Conservation (phyloP, 2,329 filamentous ascomycete genomes). For the Phyllosticta citribraziliensis region DNA sequence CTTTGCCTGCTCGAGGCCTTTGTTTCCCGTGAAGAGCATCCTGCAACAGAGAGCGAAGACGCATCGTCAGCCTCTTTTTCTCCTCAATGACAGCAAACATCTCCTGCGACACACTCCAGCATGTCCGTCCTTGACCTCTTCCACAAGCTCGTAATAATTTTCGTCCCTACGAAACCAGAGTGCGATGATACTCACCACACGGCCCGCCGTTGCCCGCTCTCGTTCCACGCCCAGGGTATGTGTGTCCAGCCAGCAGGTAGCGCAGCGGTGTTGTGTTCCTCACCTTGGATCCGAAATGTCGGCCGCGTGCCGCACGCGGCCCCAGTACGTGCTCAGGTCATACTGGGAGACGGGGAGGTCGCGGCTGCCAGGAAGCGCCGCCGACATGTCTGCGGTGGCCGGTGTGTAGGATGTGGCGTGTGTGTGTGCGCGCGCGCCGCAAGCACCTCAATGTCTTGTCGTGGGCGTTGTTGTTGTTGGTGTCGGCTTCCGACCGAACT, state of each 20-base stretch:
- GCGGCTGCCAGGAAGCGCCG: constrained; percentile 55
- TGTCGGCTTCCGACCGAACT: neutral
- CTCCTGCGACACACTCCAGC: neutral
- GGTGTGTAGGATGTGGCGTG: neutral
- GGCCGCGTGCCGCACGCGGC: constrained; percentile 79
- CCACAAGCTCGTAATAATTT: neutral
- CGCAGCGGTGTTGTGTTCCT: constrained; percentile 32
- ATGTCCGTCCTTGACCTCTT: neutral
- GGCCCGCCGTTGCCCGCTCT: constrained; percentile 10
- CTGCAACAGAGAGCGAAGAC: constrained; percentile 37
- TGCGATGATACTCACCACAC: constrained; percentile 30
- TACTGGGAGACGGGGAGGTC: constrained; percentile 87
- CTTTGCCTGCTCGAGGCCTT: constrained; percentile 81
- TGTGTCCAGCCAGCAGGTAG: neutral
- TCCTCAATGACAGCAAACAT: neutral
- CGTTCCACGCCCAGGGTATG: no score
- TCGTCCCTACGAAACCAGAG: neutral
- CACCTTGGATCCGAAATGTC: constrained; percentile 93
- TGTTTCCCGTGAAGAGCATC: constrained; percentile 69
- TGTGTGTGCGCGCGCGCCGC: neutral
- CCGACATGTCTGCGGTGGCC: constrained; percentile 39
- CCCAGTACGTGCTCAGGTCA: constrained; percentile 90
- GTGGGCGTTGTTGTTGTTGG: neutral
- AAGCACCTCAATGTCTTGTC: neutral
- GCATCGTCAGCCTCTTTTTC: neutral